phyloP scores from a whole-genome alignment of 2,329 filamentous ascomycete species.

The Aspergillus pseudonomiae region DNA sequence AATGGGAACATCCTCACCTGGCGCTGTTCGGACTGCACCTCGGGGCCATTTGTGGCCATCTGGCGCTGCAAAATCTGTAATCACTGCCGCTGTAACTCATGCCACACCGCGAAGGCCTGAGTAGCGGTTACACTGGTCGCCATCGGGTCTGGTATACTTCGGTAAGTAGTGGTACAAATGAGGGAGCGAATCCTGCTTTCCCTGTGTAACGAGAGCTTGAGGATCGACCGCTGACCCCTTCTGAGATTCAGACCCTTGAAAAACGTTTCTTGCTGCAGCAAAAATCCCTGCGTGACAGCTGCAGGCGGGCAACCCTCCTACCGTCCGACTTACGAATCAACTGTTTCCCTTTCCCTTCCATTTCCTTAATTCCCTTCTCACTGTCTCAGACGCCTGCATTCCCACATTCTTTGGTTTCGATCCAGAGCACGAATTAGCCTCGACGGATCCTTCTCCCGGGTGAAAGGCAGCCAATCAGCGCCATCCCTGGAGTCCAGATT shows the following conservation, averaged over 20 bases:
- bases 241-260: background rate
- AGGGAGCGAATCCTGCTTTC: constrained; percentile 1
- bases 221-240: background rate
- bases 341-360: background rate
- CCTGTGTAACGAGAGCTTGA: background rate
- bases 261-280: constrained; percentile 4
- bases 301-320: background rate
- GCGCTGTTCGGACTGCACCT: constrained; percentile 48
- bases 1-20: constrained; percentile 48
- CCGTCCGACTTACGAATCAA: constrained; percentile 2
- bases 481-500: background rate
- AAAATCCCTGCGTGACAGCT: constrained; percentile 13
- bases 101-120: constrained; percentile 41
- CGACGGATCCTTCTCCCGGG: background rate
- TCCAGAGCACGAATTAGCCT: background rate
- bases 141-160: constrained; percentile 1
- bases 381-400: constrained; percentile 3
- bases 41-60: constrained; percentile 45
- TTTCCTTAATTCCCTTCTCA: constrained; percentile 3
- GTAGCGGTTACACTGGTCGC: constrained; percentile 18
- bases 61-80: constrained; percentile 49
- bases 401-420: constrained; percentile 5
- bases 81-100: constrained; percentile 45
- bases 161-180: constrained; percentile 2
- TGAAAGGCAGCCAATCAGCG: background rate